A percentile compares a stretch with the other conserved stretches of the same genome.
These are phyloP conservation scores for Lathyrus aphaca DNA, from an alignment of 306 rosid genomes.

Conservation along the genomic window DNA sequence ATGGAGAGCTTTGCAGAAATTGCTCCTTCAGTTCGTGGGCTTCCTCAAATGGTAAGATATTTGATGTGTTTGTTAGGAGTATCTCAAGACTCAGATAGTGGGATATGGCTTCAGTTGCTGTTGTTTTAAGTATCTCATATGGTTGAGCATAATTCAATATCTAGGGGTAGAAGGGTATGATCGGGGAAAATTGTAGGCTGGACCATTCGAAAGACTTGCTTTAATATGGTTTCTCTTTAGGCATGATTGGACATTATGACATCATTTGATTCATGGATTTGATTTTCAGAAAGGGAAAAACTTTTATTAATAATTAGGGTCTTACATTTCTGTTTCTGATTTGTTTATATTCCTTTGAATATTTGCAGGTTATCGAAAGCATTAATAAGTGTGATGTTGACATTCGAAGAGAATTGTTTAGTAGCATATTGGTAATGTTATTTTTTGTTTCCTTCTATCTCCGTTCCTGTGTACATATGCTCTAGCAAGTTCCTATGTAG, in stretches of 20 bases:
- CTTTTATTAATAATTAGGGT: neutral
- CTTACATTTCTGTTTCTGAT: constrained; percentile 32
- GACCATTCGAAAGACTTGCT: neutral
- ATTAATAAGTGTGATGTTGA: constrained; percentile 95
- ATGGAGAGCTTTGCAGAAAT: constrained; percentile 80
- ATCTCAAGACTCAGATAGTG: neutral
- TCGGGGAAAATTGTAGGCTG: neutral
- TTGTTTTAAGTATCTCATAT: constrained; percentile 9
- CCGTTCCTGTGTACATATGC: neutral
- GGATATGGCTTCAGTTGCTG: neutral
- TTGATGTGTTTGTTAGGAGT: constrained; percentile 11
- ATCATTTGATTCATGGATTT: neutral
- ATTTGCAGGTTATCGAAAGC: constrained; percentile 88
- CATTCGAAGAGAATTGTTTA: constrained; percentile 93
- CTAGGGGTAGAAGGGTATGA: neutral
- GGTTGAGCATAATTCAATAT: neutral
- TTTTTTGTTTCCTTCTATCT: constrained; percentile 26
- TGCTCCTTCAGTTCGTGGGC: constrained; percentile 73
- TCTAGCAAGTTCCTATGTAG: constrained; percentile 25
- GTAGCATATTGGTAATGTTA: constrained; percentile 86
- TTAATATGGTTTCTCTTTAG: neutral
- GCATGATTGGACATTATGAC: constrained; percentile 3
- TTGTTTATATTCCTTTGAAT: constrained; percentile 32
- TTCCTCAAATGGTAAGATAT: constrained; percentile 87
- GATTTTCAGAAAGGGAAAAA: neutral